Base-by-base conservation (phyloP, 2,329 filamentous ascomycete species). In the Didymella lethalis region DNA sequence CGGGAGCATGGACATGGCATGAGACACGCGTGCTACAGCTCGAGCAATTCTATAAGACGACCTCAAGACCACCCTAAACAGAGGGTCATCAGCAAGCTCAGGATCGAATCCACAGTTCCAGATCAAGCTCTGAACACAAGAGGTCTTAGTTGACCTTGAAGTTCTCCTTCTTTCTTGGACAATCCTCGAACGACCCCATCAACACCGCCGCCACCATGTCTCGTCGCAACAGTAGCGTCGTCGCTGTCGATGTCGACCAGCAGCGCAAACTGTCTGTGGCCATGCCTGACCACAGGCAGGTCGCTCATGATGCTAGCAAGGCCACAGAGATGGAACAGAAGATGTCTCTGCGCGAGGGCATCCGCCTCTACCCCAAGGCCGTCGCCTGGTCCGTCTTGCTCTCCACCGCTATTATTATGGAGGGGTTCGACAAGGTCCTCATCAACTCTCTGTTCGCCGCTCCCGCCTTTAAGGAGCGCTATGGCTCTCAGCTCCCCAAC, bases 331-430 rank as follows among this genome's bases (percentile, higher is more conserved):
- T 80, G 32, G 80, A 80, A 61, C 80, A 81, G 54, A 77, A 79
- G 36, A 80, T 83, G 80, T 79, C 78, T 16, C 80, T 96, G 61
- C 71, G 84, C 70, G 86, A 96, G 80, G 92, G 91, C 62, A 83
- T 96, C 74, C 86, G 81, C 68, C 83, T 94, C 18, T 97, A 97
- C 74, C 92, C 92, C 62, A 94, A 96, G 81, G 93, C 93, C 38
- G 88, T 96, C 56, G 84, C 81, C 14, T 97, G 92, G 91, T 92
- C 89, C 69, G 73, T 96, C 49, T 81, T 96, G 59, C 92, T 97
- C 75, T 94, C 90, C 12, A 92, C 90, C 0, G 92, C 90, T 74
- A 95, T 96, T 73, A 88, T 87, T 69, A 97, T 97, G 93, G 92
- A 96, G 76, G 92, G 91, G 7, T 96, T 93, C 79, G 92, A 96